Base-by-base conservation (phyloP, 2,329 filamentous ascomycete species). In the Paecilomyces formosus region DNA sequence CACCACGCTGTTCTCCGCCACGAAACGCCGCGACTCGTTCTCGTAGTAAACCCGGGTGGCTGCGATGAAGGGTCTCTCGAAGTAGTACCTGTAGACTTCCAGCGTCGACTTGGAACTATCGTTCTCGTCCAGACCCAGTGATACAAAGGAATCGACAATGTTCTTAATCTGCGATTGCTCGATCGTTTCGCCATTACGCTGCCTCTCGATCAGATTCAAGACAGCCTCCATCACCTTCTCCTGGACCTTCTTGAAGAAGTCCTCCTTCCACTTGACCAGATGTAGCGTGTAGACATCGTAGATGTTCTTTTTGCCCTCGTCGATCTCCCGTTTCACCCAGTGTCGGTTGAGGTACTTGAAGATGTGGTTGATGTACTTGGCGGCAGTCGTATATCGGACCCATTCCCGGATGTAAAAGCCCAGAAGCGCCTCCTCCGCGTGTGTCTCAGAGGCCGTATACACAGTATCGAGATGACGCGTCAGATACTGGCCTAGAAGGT, bases 271-370 rank as follows among this genome's bases (percentile, higher is more conserved):
- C 70, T 93, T 90, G 21, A 97, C 94, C 49, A 99, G 80, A 68
- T 99, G 94, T 35, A 99, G 79, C 0, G 94, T 99, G 76, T 99
- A 99, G 54, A 99, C 94, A 73, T 99, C 94, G 74, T 95, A 97
- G 7, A 97, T 90, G 68, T 93, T 90, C 80, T 97, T 97, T 79
- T 99, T 97, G 33, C 94, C 94, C 74, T 99, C 94, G 63, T 99
- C 94, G 78, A 99, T 96, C 77, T 99, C 94, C 30, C 94, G 84
- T 82, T 97, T 99, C 1, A 99, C 94, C 94, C 95, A 99, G 76
- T 99, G 94, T 30, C 94, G 86, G 71, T 99, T 99, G 26, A 99
- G 85, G 71, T 99, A 99, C 57, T 88, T 82, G 80, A 99, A 99
- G 7, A 99, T 80, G 72, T 99, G 93, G 75, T 99, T 95, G 73